Percentiles rank a stretch among this genome's conserved stretches.
phyloP scores from a whole-genome alignment of 768 basidiomycete genomes.

The Naganishia onofrii region DNA sequence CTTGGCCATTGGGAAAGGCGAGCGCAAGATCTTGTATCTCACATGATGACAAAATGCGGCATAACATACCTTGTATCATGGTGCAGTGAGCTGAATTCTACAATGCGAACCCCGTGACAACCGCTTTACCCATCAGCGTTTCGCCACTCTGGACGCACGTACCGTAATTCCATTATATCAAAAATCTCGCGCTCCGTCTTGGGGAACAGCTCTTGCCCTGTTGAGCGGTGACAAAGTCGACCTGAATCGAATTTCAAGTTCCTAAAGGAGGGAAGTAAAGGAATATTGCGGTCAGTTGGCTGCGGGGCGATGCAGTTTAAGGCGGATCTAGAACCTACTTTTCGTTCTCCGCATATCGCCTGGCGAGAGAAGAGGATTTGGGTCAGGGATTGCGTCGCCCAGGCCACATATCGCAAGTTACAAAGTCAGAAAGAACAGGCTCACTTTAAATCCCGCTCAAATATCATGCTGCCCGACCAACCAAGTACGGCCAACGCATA shows the following conservation, averaged over 20 bases:
- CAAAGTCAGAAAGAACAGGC: conserved; percentile 8
- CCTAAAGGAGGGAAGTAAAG: neutral
- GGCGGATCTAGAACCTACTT: conserved; percentile 25
- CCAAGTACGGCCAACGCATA: conserved; percentile 89
- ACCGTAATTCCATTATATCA: conserved; percentile 41
- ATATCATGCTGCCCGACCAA: conserved; percentile 90
- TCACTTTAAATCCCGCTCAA: conserved; percentile 73
- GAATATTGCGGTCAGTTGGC: neutral
- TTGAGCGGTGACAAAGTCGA: conserved; percentile 29
- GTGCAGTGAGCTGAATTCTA: neutral
- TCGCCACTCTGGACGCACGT: conserved; percentile 45
- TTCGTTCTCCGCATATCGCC: conserved; percentile 41
- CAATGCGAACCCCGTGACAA: neutral
- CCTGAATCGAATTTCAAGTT: conserved; percentile 32
- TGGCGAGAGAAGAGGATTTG: conserved; percentile 18
- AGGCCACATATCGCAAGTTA: neutral
- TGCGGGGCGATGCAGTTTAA: neutral
- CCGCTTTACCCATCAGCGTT: conserved; percentile 45
- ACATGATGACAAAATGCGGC: too few relatives aligned
- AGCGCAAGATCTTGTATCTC: conserved; percentile 61
- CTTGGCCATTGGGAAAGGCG: conserved; percentile 72
- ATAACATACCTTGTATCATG: neutral
- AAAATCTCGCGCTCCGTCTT: conserved; percentile 50
- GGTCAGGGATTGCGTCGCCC: neutral
- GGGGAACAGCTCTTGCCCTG: conserved; percentile 44